These are phyloP conservation scores for Hyphopichia pseudoburtonii DNA, from an alignment of 1,139 yeast genomes.

Conservation along the genomic window DNA sequence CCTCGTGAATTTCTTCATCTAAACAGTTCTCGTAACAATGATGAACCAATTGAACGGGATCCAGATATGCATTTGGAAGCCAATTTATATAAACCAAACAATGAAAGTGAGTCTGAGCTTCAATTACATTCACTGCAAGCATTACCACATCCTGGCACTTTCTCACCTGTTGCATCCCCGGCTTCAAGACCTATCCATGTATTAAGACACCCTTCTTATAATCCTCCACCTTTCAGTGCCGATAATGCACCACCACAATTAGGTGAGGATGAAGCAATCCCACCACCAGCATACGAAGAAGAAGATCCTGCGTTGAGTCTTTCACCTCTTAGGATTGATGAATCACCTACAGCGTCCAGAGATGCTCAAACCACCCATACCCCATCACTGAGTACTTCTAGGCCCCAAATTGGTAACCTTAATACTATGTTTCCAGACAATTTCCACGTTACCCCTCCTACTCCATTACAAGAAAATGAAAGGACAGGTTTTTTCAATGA, in stretches of 20 bases:
- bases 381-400: not conserved
- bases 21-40: constrained; percentile 23
- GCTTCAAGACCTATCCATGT: constrained; percentile 36
- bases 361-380: not conserved
- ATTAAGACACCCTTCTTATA: constrained; percentile 35
- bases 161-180: constrained; percentile 41
- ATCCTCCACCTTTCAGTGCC: constrained; percentile 46
- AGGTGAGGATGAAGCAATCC: constrained; percentile 16
- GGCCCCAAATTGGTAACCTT: too few species aligned
- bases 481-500: too few species aligned
- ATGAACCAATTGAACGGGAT: constrained; percentile 43
- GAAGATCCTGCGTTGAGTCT: constrained; percentile 16
- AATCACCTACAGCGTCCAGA: constrained; percentile 4
- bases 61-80: constrained; percentile 52
- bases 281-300: constrained; percentile 44
- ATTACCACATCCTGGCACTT: constrained; percentile 43
- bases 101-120: constrained; percentile 17
- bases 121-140: constrained; percentile 60
- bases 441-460: too few species aligned
- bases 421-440: too few species aligned
- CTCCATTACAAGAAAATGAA: too few species aligned
- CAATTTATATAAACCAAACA: constrained; percentile 62
- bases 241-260: constrained; percentile 26
- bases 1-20: constrained; percentile 29
- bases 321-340: constrained; percentile 33